Evolutionary conservation across 345 rosid genomes (phyloP).

Genomic region (Dovyalis caffra): DNA sequence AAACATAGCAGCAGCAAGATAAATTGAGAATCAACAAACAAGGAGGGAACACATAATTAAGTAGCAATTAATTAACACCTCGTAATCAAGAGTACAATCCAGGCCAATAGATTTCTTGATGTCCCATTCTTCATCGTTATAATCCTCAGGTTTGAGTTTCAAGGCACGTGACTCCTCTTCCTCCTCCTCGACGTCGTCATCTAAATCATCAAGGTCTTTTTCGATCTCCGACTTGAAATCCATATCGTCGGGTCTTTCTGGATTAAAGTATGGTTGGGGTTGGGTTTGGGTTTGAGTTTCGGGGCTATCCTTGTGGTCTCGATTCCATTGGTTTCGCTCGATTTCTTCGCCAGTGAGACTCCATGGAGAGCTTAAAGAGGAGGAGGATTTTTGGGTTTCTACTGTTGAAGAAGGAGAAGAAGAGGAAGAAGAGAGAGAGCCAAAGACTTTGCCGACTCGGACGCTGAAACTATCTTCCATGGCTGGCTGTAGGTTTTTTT

Average conservation of each 20-base stretch:
- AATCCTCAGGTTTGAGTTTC: conserved; percentile 42
- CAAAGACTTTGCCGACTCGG: conserved; percentile 68
- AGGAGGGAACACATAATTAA: not conserved
- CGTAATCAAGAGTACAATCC: conserved; percentile 70
- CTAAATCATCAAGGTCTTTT: conserved; percentile 37
- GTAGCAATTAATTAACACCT: conserved; percentile 33
- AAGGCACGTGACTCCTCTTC: conserved; percentile 14
- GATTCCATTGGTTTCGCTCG: conserved; percentile 43
- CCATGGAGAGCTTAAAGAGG: conserved; percentile 50
- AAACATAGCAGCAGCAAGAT: not conserved
- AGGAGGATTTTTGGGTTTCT: conserved; percentile 1
- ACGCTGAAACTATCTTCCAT: conserved; percentile 63
- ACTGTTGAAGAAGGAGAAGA: conserved; percentile 4
- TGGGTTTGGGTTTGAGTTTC: conserved; percentile 21
- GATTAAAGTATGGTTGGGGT: not conserved
- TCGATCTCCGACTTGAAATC: conserved; percentile 28
- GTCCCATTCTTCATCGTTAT: conserved; percentile 70
- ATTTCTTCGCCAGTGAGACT: conserved; percentile 67
- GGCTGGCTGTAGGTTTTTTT: not conserved
- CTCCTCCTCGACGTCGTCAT: conserved; percentile 14
- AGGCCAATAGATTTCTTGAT: conserved; percentile 63
- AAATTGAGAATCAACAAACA: too few relatives aligned
- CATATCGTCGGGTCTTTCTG: conserved; percentile 13
- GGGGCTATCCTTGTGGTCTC: conserved; percentile 24
- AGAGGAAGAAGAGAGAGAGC: conserved; percentile 46